phyloP scores from a whole-genome alignment of 1,284 basidiomycete genomes.

The Cronartium ribicola region DNA sequence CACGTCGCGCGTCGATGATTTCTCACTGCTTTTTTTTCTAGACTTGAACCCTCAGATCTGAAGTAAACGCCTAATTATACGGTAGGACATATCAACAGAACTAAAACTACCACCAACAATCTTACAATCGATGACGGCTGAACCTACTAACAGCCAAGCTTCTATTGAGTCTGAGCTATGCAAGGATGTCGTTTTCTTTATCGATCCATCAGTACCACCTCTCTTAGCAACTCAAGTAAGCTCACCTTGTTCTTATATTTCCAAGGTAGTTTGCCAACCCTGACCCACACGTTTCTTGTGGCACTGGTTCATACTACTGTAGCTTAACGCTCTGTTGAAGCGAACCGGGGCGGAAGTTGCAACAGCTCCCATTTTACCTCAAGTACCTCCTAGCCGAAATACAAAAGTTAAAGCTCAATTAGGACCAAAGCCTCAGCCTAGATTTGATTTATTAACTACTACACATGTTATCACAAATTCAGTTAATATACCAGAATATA shows the following conservation, averaged over 20 bases:
- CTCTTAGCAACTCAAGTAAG: slow-evolving; percentile 14
- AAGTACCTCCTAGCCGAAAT: neutral
- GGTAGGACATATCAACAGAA: too few relatives aligned
- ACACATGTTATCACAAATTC: slow-evolving; percentile 35
- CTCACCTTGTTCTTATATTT: neutral
- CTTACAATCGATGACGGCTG: too few relatives aligned
- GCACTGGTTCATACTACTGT: neutral
- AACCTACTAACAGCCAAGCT: too few relatives aligned
- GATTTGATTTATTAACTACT: slow-evolving; percentile 23
- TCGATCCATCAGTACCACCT: slow-evolving; percentile 22
- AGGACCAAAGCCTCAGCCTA: slow-evolving; percentile 14
- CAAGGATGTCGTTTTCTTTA: slow-evolving; percentile 16
- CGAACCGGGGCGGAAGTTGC: neutral
- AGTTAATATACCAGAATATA: slow-evolving; percentile 28
- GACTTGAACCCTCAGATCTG: too few relatives aligned
- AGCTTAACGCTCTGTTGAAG: neutral
- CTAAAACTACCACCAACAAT: too few relatives aligned
- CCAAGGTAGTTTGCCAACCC: slow-evolving; percentile 1
- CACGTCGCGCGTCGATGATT: too few relatives aligned
- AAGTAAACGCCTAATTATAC: too few relatives aligned
- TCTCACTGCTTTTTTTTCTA: too few relatives aligned
- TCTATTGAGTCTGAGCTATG: neutral
- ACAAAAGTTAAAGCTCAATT: neutral
- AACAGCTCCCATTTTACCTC: neutral
- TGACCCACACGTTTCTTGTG: neutral